Percentiles rank a stretch among this genome's conserved stretches.
Evolutionary conservation across 2,329 filamentous ascomycete genomes (phyloP).

Genomic region (Fusarium incarnatum): DNA sequence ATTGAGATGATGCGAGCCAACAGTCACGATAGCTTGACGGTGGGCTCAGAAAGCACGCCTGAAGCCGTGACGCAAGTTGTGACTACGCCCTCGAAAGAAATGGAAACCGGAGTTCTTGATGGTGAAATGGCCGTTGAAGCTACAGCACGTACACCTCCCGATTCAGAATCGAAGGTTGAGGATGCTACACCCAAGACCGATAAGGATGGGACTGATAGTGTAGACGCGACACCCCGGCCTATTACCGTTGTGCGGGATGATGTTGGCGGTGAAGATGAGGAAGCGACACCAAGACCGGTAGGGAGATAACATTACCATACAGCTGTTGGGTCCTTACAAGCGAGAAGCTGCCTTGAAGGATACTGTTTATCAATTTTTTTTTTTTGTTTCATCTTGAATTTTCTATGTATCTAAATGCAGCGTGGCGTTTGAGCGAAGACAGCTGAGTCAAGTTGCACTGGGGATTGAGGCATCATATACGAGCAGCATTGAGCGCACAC

Average conservation of each 20-base stretch:
- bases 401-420: slow-evolving; percentile 47
- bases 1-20: slow-evolving; percentile 99
- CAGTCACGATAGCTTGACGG: slow-evolving; percentile 82
- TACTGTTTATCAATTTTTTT: slow-evolving; percentile 6
- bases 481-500: slow-evolving; percentile 12
- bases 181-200: slow-evolving; percentile 12
- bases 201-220: slow-evolving; percentile 39
- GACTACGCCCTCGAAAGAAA: slow-evolving; percentile 61
- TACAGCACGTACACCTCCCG: slow-evolving; percentile 44
- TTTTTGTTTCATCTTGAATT: slow-evolving; percentile 28
- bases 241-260: slow-evolving; percentile 28
- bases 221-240: slow-evolving; percentile 61
- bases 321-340: background rate
- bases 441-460: slow-evolving; percentile 36
- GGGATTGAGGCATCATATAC: slow-evolving; percentile 26
- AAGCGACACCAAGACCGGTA: slow-evolving; percentile 56
- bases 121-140: slow-evolving; percentile 16
- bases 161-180: slow-evolving; percentile 28
- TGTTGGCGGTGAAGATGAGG: slow-evolving; percentile 33
- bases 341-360: background rate
- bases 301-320: slow-evolving; percentile 38
- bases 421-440: slow-evolving; percentile 47
- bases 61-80: slow-evolving; percentile 65
- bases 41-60: slow-evolving; percentile 62
- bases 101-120: slow-evolving; percentile 49